Base-by-base conservation (phyloP, 2,329 filamentous ascomycete species). In the Aspergillus sp. region DNA sequence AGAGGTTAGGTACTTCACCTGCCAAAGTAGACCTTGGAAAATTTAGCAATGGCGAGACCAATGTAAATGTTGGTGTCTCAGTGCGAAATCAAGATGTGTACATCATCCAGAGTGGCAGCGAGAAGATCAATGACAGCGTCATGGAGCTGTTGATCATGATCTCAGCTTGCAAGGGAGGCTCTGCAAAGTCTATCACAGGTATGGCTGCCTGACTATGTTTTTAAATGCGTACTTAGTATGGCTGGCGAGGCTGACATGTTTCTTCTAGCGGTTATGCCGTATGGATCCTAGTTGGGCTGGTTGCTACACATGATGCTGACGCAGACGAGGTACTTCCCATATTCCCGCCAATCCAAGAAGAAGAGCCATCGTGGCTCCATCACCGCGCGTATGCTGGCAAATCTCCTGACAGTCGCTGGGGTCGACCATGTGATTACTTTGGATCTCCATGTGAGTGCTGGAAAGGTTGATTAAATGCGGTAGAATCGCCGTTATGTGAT, bases 111-210 rank as follows among this genome's bases (percentile, higher is more conserved):
- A 98, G 93, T 62, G 95, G 95, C 64, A 97, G 95, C 78, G 84
- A 87, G 72, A 91, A 90, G 79, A 96, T 97, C 83, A 99, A 99
- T 76, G 95, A 99, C 79, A 96, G 91, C 70, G 92, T 99, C 73
- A 97, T 99, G 92, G 95, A 99, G 82, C 84, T 99, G 72, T 85
- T 99, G 72, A 98, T 99, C 77, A 96, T 99, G 91, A 97, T 98
- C 69, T 95, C 91, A 64, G 95, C 95, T 66, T 99, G 95, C 84
- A 98, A 97, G 78, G 93, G 95, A 71, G 95, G 93, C 65, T 98
- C 95, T 55, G 91, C 95, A 62, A 96, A 93, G 81, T 96, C 95
- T 70, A 90, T 98, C 73, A 98, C 93, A 68, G 93, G 93, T 96
- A 82, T 67, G 84, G 76, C 61, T 47, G 44, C 66, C 58, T 46